Conservation (phyloP, 495 filamentous ascomycete genomes). For the Hypoxylon perforatum region DNA sequence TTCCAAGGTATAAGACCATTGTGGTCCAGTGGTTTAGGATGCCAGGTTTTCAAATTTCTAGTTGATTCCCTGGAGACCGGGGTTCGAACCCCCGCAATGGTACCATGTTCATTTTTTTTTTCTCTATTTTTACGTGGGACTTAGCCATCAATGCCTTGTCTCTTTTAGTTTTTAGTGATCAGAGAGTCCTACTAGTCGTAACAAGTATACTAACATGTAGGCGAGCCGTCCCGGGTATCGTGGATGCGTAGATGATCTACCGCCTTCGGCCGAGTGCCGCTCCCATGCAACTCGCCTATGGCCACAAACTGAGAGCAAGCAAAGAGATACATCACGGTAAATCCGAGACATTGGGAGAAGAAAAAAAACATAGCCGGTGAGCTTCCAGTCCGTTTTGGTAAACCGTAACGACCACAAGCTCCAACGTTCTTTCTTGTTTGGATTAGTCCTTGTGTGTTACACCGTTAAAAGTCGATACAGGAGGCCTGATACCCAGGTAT, state of each 20-base stretch:
- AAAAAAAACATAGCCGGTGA: constrained; percentile 12
- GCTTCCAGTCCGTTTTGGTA: constrained; percentile 24
- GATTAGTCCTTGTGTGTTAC: not conserved
- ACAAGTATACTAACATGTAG: constrained; percentile 22
- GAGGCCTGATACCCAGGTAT: no score
- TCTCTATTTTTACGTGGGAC: no score
- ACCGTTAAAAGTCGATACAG: no score
- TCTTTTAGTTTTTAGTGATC: constrained; percentile 14
- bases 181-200: not conserved
- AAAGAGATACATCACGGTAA: constrained; percentile 8
- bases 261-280: constrained; percentile 29
- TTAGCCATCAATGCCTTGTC: no score
- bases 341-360: constrained; percentile 36
- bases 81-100: no score
- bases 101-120: no score
- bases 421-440: not conserved
- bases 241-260: constrained; percentile 1
- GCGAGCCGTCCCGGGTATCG: not conserved
- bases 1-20: no score
- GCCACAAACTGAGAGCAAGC: constrained; percentile 14
- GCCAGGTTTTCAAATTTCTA: no score
- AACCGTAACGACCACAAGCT: constrained; percentile 23
- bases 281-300: constrained; percentile 40
- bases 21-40: no score
- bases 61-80: no score